Evolutionary conservation across 306 rosid species (phyloP).

Genomic region (Sophora flavescens): DNA sequence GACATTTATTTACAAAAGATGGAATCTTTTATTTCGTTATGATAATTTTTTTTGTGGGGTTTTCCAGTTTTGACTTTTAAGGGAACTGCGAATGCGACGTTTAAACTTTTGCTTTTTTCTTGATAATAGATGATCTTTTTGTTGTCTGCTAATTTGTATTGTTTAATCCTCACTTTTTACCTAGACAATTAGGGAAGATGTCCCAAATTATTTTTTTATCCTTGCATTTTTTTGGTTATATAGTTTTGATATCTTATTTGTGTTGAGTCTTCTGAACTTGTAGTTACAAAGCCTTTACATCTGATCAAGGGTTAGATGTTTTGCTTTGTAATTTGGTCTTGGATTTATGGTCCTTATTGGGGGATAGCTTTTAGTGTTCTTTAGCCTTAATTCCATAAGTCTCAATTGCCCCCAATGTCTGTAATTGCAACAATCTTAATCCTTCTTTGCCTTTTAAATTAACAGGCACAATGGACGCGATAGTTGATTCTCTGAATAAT

Average conservation of each 20-base stretch:
- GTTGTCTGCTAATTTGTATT: neutral
- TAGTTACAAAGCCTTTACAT: neutral
- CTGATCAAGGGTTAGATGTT: neutral
- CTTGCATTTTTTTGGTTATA: neutral
- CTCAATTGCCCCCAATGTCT: neutral
- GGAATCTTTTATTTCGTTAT: neutral
- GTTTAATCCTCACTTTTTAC: neutral
- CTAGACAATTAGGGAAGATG: neutral
- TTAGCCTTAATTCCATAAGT: too few species aligned
- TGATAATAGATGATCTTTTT: too few species aligned
- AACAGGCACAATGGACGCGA: slow-evolving; percentile 62
- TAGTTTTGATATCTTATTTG: neutral
- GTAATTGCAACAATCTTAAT: neutral
- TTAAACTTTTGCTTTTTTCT: too few species aligned
- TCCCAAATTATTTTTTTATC: neutral
- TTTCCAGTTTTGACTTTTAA: neutral
- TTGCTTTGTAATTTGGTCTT: neutral
- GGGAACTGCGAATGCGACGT: neutral
- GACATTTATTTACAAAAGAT: neutral
- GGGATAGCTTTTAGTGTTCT: neutral
- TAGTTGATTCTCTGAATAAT: slow-evolving; percentile 69
- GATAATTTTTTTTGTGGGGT: neutral
- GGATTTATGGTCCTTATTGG: slow-evolving; percentile 3
- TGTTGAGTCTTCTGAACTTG: slow-evolving; percentile 4
- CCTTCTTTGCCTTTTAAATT: slow-evolving; percentile 12